phyloP scores from a whole-genome alignment of 2,329 filamentous ascomycete genomes.

The Cladophialophora bantiana region DNA sequence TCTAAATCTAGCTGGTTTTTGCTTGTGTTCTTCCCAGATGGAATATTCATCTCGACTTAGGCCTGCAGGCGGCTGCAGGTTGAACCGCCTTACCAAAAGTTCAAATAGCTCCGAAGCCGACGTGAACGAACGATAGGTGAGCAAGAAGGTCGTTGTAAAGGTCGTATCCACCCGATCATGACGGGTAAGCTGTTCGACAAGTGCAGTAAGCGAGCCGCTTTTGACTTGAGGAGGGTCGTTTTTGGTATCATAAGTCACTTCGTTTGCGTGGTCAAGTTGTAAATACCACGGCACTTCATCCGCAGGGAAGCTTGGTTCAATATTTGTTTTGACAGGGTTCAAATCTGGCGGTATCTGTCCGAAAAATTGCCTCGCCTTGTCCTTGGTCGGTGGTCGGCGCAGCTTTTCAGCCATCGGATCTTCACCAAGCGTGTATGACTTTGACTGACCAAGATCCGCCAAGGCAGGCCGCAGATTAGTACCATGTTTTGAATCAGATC shows the following conservation, averaged over 20 bases:
- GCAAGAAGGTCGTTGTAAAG: constrained; percentile 96
- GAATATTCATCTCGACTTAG: constrained; percentile 79
- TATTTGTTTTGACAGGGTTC: constrained; percentile 26
- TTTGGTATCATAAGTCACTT: constrained; percentile 90
- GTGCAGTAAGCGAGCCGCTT: constrained; percentile 83
- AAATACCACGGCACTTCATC: constrained; percentile 87
- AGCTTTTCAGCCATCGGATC: constrained; percentile 46
- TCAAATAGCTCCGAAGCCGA: constrained; percentile 90
- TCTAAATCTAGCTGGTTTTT: constrained; percentile 92
- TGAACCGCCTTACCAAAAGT: constrained; percentile 88
- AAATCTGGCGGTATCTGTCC: constrained; percentile 54
- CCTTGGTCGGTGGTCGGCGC: constrained; percentile 50
- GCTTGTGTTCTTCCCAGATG: constrained; percentile 89
- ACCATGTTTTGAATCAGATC: constrained; percentile 46
- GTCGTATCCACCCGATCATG: constrained; percentile 94
- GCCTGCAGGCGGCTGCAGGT: constrained; percentile 86
- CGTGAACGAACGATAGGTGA: constrained; percentile 96
- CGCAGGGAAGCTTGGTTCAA: constrained; percentile 51
- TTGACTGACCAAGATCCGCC: constrained; percentile 53
- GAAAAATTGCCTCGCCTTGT: constrained; percentile 57
- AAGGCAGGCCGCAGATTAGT: constrained; percentile 47
- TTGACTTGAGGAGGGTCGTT: constrained; percentile 76
- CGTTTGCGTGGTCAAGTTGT: constrained; percentile 83
- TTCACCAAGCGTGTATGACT: constrained; percentile 50
- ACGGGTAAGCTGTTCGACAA: constrained; percentile 93